Percentiles rank a stretch among this genome's conserved stretches.
Evolutionary conservation across 108 stramenopile species (phyloP).

Genomic region (Stephanodiscus triporus): DNA sequence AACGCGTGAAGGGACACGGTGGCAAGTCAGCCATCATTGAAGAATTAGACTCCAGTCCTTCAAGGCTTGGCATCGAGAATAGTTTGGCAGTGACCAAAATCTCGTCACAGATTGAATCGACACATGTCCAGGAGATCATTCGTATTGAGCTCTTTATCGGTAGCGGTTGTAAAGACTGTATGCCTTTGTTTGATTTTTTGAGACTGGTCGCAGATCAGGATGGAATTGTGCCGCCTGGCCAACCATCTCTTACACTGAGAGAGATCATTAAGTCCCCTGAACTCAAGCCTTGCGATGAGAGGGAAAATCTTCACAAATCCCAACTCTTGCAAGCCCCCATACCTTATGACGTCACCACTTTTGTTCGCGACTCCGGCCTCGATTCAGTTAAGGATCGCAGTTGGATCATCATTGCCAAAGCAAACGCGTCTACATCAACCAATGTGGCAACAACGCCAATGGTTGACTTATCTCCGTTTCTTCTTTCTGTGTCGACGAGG

Average conservation of each 20-base stretch:
- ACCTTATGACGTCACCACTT: neutral
- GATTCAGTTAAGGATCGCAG: neutral
- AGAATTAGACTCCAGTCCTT: constrained; percentile 14
- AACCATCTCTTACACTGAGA: constrained; percentile 9
- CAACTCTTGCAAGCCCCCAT: constrained; percentile 36
- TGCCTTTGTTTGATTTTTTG: constrained; percentile 35
- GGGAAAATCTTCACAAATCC: constrained; percentile 17
- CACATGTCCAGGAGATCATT: neutral
- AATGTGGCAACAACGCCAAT: neutral
- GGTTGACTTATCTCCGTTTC: constrained; percentile 30
- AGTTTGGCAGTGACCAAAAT: neutral
- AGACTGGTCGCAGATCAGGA: constrained; percentile 2
- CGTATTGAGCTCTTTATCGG: constrained; percentile 33
- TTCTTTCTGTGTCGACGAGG: constrained; percentile 9
- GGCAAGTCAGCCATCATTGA: constrained; percentile 32
- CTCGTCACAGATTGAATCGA: neutral
- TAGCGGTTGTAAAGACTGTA: neutral
- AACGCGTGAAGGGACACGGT: constrained; percentile 42
- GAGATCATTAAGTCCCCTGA: constrained; percentile 26
- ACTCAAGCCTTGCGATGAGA: constrained; percentile 9
- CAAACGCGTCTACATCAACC: neutral
- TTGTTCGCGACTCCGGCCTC: neutral
- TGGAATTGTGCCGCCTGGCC: neutral
- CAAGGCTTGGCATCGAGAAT: neutral
- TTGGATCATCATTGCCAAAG: constrained; percentile 22